Conservation (phyloP, 352 stramenopile genomes). For the Globisporangium radiosum region DNA sequence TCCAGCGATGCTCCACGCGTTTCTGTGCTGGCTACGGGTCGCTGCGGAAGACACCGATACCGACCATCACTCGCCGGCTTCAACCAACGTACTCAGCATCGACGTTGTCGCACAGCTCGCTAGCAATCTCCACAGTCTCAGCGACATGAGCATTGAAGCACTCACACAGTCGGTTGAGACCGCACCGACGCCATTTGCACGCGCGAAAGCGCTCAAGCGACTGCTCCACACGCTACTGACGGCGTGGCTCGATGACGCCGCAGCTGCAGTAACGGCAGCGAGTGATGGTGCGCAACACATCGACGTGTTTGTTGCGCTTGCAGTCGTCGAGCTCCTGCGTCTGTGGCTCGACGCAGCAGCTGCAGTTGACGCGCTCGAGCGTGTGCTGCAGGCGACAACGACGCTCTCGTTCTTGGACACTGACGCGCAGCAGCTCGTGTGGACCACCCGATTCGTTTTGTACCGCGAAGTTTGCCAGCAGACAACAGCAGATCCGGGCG, state of each 20-base stretch:
- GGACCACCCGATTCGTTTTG: slow-evolving; percentile 41
- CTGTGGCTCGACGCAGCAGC: slow-evolving; percentile 24
- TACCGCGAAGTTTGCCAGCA: slow-evolving; percentile 24
- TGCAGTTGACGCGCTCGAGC: slow-evolving; percentile 33
- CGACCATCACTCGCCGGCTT: too few relatives aligned
- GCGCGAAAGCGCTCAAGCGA: slow-evolving; percentile 22
- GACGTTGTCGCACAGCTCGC: slow-evolving; percentile 9
- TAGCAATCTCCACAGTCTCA: too few relatives aligned
- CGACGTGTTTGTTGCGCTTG: slow-evolving; percentile 35
- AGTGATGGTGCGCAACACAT: not conserved
- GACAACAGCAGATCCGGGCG: not conserved
- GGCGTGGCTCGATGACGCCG: slow-evolving; percentile 36
- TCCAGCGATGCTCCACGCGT: slow-evolving; percentile 11
- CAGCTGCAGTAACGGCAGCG: not conserved
- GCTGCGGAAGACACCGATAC: too few relatives aligned
- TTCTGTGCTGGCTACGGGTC: slow-evolving; percentile 3
- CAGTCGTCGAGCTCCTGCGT: slow-evolving; percentile 42
- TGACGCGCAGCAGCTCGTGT: slow-evolving; percentile 32
- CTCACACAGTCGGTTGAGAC: slow-evolving; percentile 19
- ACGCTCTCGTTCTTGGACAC: slow-evolving; percentile 22
- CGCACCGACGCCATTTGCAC: slow-evolving; percentile 23
- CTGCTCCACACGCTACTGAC: slow-evolving; percentile 25
- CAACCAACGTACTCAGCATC: slow-evolving; percentile 9
- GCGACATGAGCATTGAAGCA: too few relatives aligned
- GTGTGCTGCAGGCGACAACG: slow-evolving; percentile 22